Conservation (phyloP, 2,329 filamentous ascomycete species). For the Hymenoscyphus scutula region DNA sequence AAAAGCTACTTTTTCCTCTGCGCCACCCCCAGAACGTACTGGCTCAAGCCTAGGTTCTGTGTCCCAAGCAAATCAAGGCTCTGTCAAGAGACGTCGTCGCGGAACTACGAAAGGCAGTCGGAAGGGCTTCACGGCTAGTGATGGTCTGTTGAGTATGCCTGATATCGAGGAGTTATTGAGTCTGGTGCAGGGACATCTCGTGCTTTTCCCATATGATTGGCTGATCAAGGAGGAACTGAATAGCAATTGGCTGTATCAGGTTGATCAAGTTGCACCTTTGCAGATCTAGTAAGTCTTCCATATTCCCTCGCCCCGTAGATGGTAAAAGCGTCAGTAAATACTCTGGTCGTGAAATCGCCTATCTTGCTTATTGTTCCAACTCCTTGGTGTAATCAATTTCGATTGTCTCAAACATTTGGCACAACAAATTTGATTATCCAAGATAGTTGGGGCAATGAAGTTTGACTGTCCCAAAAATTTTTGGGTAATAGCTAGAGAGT, state of each 20-base stretch:
- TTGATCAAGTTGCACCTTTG: conserved; percentile 91
- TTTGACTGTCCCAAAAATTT: no score
- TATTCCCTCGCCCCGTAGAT: no score
- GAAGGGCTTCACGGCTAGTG: conserved; percentile 60
- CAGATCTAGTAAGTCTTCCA: conserved; percentile 84
- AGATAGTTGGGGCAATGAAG: no score
- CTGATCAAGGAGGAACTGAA: conserved; percentile 85
- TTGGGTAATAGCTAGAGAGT: no score
- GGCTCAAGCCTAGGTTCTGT: not conserved
- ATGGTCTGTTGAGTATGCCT: conserved; percentile 71
- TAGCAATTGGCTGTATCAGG: conserved; percentile 94
- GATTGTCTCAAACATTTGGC: no score
- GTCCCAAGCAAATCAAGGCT: conserved; percentile 36
- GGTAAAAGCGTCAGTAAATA: no score
- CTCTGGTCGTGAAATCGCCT: no score
- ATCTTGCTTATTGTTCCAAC: no score
- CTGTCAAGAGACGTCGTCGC: conserved; percentile 61
- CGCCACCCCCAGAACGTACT: conserved; percentile 22
- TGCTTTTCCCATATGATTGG: conserved; percentile 96
- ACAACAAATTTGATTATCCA: no score
- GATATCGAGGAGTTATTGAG: conserved; percentile 81
- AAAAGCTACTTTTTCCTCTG: conserved; percentile 55
- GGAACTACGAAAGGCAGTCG: conserved; percentile 64
- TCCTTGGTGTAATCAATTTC: no score
- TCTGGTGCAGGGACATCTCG: conserved; percentile 82